Base-by-base conservation (phyloP, 2,329 filamentous ascomycete species). In the Paradendryphiella salina region DNA sequence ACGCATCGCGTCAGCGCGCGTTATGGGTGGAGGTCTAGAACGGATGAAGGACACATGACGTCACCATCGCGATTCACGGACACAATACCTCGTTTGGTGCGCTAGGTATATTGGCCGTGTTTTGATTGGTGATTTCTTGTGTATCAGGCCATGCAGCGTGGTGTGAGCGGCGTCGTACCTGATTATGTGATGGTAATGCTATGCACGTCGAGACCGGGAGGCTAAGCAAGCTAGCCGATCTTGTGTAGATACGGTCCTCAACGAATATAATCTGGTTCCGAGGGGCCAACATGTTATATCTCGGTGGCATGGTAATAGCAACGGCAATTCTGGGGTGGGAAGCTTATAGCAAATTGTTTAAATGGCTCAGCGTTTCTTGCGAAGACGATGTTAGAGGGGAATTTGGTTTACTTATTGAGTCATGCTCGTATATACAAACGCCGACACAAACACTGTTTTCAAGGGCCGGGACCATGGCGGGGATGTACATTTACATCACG, bases 141-240 rank as follows among this genome's bases (percentile, higher is more conserved):
- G 17, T 41, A 13, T 34, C 41, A 40, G 9, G 21, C 3, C 15
- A 36, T 26, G 42, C 28, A 23, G 28, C 18, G 31, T 21, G n/a
- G 15, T 29, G 10, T 32, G 26, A 36, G 35, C 39, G 31, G 34
- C 49, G 43, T 32, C 40, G 52, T 56, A 56, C 48, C 45, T 52
- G 56, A 50, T 60, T 46, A 54, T 38, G 50, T 58, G 44, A 52
- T 52, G 37, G 20, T 34, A 32, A 43, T 35, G 37, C 54, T 31
- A 37, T 34, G 26, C 39, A 29, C 8, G 31, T 9, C 3, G 13
- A 14, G 45, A 33, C 44, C 23, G 18, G 40, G 23, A 31, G 47
- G 32, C 34, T 54, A 23, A 29, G 29, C 43, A 43, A 43, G 33
- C 50, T 40, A 31, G 18, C 14, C 10, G n/a, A 23, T 17, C 23